phyloP scores from a whole-genome alignment of 2,329 filamentous ascomycete genomes.

The Fusarium vanettenii region DNA sequence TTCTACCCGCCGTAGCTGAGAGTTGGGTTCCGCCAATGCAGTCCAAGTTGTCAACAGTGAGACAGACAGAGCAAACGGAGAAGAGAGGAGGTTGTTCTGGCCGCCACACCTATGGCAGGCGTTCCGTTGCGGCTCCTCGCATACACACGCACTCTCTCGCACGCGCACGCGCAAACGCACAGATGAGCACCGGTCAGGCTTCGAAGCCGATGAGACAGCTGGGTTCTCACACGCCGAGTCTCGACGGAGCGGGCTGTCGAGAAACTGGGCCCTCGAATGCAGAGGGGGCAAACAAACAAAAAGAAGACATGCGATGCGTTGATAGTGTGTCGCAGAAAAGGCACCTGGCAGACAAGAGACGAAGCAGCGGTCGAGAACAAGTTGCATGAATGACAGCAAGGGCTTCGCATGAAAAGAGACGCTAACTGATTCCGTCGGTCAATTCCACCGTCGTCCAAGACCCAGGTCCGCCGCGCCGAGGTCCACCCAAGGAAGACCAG shows the following conservation, averaged over 20 bases:
- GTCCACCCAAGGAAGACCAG: slow-evolving; percentile 20
- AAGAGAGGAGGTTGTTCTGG: neutral
- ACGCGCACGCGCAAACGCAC: neutral
- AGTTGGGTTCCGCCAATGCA: neutral
- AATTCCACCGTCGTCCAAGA: slow-evolving; percentile 31
- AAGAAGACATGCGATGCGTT: neutral
- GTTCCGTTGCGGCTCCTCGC: neutral
- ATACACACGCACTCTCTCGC: neutral
- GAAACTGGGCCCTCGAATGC: neutral
- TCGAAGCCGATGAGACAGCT: neutral
- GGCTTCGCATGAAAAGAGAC: slow-evolving; percentile 19
- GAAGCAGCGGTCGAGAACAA: slow-evolving; percentile 18
- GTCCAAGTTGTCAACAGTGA: neutral
- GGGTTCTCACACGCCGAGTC: neutral
- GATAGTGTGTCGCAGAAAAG: neutral
- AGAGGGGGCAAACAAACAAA: slow-evolving; percentile 3
- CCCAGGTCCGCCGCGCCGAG: slow-evolving; percentile 32
- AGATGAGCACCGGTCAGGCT: neutral
- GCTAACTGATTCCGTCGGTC: slow-evolving; percentile 37
- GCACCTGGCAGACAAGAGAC: neutral
- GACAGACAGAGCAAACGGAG: neutral
- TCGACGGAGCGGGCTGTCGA: neutral
- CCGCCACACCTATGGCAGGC: neutral
- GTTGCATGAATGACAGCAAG: slow-evolving; percentile 37
- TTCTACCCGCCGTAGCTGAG: neutral